Evolutionary conservation across 257 asterid species (phyloP).

Genomic region (Vinca minor): DNA sequence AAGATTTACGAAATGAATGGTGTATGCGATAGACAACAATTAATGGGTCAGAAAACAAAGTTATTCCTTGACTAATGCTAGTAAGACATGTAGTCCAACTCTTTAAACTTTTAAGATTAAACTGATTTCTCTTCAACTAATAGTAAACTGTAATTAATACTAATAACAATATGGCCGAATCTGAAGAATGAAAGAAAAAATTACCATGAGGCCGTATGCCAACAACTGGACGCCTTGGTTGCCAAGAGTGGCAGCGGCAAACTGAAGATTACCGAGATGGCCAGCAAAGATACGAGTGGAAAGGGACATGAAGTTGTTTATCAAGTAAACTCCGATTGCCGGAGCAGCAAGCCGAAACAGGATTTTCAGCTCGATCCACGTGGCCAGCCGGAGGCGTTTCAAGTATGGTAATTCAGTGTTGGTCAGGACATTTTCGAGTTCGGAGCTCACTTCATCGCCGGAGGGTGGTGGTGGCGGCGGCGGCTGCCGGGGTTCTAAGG

Average conservation of each 20-base stretch:
- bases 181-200: too few species aligned
- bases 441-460: constrained; percentile 23
- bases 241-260: constrained; percentile 40
- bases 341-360: constrained; percentile 32
- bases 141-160: too few species aligned
- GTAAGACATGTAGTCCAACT: too few species aligned
- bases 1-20: too few species aligned
- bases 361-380: constrained; percentile 31
- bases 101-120: too few species aligned
- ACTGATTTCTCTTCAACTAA: too few species aligned
- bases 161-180: too few species aligned
- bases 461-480: too few species aligned
- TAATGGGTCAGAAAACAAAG: too few species aligned
- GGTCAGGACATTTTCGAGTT: constrained; percentile 29
- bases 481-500: too few species aligned
- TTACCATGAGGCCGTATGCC: constrained; percentile 35
- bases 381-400: constrained; percentile 21
- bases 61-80: too few species aligned
- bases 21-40: too few species aligned
- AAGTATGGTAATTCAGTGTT: constrained; percentile 19
- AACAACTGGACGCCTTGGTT: constrained; percentile 31
- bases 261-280: constrained; percentile 32
- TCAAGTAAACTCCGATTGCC: constrained; percentile 28
- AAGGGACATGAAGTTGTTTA: constrained; percentile 31
- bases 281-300: constrained; percentile 35